Conservation (phyloP, 2,329 filamentous ascomycete species). For the Xylariaceae sp. region DNA sequence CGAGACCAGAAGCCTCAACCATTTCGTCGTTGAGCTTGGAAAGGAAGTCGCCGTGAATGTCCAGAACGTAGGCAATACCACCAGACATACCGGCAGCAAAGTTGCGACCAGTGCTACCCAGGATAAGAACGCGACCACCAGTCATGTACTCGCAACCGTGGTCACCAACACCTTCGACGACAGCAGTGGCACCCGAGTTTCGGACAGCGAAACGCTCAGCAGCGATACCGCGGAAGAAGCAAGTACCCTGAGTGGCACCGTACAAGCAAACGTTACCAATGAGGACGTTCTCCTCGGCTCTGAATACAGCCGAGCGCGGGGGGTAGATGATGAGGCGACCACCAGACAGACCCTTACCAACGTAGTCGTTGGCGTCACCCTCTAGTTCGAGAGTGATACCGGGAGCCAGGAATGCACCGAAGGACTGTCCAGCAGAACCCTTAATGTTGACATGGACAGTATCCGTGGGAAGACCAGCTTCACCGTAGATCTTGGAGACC, state of each 20-base stretch:
- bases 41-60: slow-evolving; percentile 83
- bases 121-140: slow-evolving; percentile 80
- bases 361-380: slow-evolving; percentile 94
- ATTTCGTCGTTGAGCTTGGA: slow-evolving; percentile 96
- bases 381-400: slow-evolving; percentile 93
- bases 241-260: slow-evolving; percentile 82
- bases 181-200: slow-evolving; percentile 92
- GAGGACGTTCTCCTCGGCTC: slow-evolving; percentile 91
- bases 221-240: slow-evolving; percentile 95
- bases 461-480: slow-evolving; percentile 81
- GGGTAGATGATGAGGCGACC: slow-evolving; percentile 92
- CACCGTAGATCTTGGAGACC: slow-evolving; percentile 86
- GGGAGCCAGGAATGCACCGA: slow-evolving; percentile 87
- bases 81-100: slow-evolving; percentile 98
- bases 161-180: slow-evolving; percentile 93
- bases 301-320: slow-evolving; percentile 83
- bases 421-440: slow-evolving; percentile 93
- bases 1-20: slow-evolving; percentile 82
- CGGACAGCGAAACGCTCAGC: slow-evolving; percentile 95
- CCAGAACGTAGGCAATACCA: slow-evolving; percentile 91
- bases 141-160: slow-evolving; percentile 99
- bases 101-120: slow-evolving; percentile 89
- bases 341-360: slow-evolving; percentile 91
- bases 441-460: slow-evolving; percentile 96
- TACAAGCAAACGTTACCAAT: slow-evolving; percentile 95